Evolutionary conservation across 371 early-diverging fungal genomes (phyloP).

Genomic region (Mortierella sp.): DNA sequence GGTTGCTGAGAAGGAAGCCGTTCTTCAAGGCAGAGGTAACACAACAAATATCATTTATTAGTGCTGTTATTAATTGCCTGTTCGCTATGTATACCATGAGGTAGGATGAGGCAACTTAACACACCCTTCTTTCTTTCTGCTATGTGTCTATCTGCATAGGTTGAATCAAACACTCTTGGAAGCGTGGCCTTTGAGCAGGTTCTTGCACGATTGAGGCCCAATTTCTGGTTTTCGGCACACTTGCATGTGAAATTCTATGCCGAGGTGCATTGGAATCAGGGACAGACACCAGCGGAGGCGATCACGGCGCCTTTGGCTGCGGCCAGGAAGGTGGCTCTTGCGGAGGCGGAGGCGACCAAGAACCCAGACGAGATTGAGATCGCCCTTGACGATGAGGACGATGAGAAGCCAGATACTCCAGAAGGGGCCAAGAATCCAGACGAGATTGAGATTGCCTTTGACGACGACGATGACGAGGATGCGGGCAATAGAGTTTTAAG

Average conservation of each 20-base stretch:
- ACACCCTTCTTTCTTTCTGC: neutral
- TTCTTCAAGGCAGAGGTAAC: conserved; percentile 83
- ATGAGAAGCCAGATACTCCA: conserved; percentile 13
- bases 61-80: too few species aligned
- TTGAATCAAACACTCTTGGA: conserved; percentile 80
- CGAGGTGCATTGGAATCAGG: conserved; percentile 58
- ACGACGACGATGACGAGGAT: conserved; percentile 55
- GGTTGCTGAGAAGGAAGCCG: conserved; percentile 75
- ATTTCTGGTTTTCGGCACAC: conserved; percentile 95
- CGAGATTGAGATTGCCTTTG: conserved; percentile 67
- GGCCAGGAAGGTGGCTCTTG: neutral
- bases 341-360: conserved; percentile 21
- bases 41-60: too few species aligned
- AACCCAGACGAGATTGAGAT: conserved; percentile 79
- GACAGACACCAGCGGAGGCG: neutral
- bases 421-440: conserved; percentile 66
- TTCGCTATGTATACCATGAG: too few species aligned
- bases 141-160: conserved; percentile 54
- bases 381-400: conserved; percentile 47
- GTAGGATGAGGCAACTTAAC: neutral
- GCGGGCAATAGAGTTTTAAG: neutral
- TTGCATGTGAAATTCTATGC: conserved; percentile 94
- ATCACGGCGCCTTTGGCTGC: neutral
- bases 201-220: conserved; percentile 80
- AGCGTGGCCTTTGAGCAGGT: conserved; percentile 77